Evolutionary conservation across 2,329 filamentous ascomycete genomes (phyloP), one percentile per base, ranked within the genome.

Genomic region (Harringtonia lauricola): DNA sequence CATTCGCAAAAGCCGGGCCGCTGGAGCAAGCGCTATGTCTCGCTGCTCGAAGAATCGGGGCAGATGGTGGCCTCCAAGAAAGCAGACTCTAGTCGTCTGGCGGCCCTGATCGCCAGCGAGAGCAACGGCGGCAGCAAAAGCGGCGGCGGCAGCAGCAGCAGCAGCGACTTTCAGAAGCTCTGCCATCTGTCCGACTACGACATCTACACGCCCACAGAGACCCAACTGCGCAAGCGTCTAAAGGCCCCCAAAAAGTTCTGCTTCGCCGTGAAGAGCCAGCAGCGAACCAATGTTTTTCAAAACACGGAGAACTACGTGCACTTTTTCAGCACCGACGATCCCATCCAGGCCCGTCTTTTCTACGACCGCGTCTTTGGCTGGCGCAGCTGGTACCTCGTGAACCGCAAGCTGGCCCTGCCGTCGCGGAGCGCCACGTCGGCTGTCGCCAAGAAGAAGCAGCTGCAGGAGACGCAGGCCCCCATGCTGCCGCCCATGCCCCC

Each of bases 151-250:
- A 19, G 39, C 35, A 12, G 38, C 37, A 26, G 37, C 34, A 34
- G 21, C 39, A 86, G 87, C 59, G 83, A 89, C 42, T 67, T 72
- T 28, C 64, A 71, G 13, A 82, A 76, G 48, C 68, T 95, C 29
- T 95, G 86, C 59, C 87, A 94, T 62, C 61, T 96, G 39, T 87
- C 86, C 3, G 89, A 95, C 61, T 95, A 90, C 59, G 90, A 96
- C 57, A 83, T 95, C 39, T 95, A 95, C 63, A 76, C 72, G 1
- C 83, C 86, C 2, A 86, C 79, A 6, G 70, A 76, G 41, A 73
- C 76, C 36, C 79, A 86, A 51, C 64, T 79, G 49, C 70, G 76
- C 31, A 84, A 82, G 55, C 73, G 77, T 50, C 71, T 95, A 42
- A 88, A 83, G 54, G 83, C 88, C 1, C 90, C 90, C 0, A 94